Percentiles rank a stretch among this genome's conserved stretches.
Conservation (phyloP, 1,139 yeast species). For the Sugiyamaella paludigena region DNA sequence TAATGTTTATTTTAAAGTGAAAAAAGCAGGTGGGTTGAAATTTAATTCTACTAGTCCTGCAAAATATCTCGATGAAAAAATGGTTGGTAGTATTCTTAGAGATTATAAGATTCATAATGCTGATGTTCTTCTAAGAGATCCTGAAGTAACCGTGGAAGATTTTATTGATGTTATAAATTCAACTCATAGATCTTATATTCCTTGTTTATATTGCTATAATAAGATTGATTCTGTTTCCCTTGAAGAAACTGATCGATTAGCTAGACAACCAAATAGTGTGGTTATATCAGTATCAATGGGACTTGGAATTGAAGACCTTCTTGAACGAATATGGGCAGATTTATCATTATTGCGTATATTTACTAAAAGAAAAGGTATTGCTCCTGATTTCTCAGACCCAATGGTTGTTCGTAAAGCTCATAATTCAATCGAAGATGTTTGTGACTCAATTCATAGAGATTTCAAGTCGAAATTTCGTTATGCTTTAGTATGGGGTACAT, state of each 20-base stretch:
- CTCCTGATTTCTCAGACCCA: slow-evolving; percentile 83
- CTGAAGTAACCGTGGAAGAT: slow-evolving; percentile 86
- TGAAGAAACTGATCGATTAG: slow-evolving; percentile 90
- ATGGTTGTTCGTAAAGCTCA: slow-evolving; percentile 77
- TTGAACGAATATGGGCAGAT: slow-evolving; percentile 91
- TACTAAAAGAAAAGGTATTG: slow-evolving; percentile 81
- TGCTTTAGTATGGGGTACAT: slow-evolving; percentile 95
- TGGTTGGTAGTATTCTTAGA: slow-evolving; percentile 70
- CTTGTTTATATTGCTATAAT: slow-evolving; percentile 90
- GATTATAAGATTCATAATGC: slow-evolving; percentile 93
- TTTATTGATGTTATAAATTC: slow-evolving; percentile 90
- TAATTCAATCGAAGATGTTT: slow-evolving; percentile 78
- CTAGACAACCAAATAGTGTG: slow-evolving; percentile 86
- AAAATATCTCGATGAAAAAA: slow-evolving; percentile 73
- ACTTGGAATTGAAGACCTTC: slow-evolving; percentile 80
- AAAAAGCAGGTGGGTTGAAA: slow-evolving; percentile 90
- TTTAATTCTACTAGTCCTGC: slow-evolving; percentile 81
- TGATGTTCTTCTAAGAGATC: slow-evolving; percentile 87
- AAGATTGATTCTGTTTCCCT: slow-evolving; percentile 93
- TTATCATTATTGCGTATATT: slow-evolving; percentile 74
- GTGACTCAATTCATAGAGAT: slow-evolving; percentile 90
- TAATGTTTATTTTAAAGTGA: slow-evolving; percentile 71
- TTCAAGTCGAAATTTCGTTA: slow-evolving; percentile 89
- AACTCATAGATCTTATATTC: slow-evolving; percentile 80
- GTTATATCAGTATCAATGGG: slow-evolving; percentile 91